Evolutionary conservation across 331 rosid genomes (phyloP).

Genomic region (Saraca asoca): DNA sequence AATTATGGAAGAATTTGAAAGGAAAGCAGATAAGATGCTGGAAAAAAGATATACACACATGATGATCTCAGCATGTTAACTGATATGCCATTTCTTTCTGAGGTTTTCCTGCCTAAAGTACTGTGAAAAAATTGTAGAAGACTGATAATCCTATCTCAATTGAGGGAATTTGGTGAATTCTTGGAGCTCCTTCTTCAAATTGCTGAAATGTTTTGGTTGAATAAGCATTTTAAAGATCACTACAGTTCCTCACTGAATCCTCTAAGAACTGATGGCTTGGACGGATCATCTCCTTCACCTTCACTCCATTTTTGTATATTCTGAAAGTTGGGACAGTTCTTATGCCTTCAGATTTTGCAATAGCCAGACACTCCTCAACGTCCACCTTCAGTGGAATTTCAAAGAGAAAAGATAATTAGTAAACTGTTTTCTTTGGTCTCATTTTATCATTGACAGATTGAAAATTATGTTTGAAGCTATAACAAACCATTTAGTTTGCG

Average conservation of each 20-base stretch:
- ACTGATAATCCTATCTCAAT: slow-evolving; percentile 49
- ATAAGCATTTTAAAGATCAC: slow-evolving; percentile 40
- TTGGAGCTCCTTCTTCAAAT: slow-evolving; percentile 46
- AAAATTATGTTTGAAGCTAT: too few relatives aligned
- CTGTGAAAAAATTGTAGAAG: slow-evolving; percentile 64
- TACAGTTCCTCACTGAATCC: slow-evolving; percentile 67
- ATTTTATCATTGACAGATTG: background rate
- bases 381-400: slow-evolving; percentile 58
- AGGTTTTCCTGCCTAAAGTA: slow-evolving; percentile 53
- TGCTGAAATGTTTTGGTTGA: slow-evolving; percentile 30
- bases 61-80: slow-evolving; percentile 52
- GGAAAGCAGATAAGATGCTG: slow-evolving; percentile 37
- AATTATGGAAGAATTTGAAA: slow-evolving; percentile 37
- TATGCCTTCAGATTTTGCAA: slow-evolving; percentile 73
- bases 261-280: slow-evolving; percentile 75
- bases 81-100: slow-evolving; percentile 48
- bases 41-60: slow-evolving; percentile 41
- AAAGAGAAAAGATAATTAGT: slow-evolving; percentile 29
- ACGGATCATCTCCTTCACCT: slow-evolving; percentile 75
- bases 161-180: slow-evolving; percentile 38
- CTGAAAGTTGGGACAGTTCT: slow-evolving; percentile 74
- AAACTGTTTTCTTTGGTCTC: background rate
- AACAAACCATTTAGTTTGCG: slow-evolving; percentile 15
- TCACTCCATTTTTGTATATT: slow-evolving; percentile 79
- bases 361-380: slow-evolving; percentile 64